These are phyloP conservation scores for Penicillium griseofulvum DNA, from an alignment of 2,329 filamentous ascomycete species.

Conservation along the genomic window DNA sequence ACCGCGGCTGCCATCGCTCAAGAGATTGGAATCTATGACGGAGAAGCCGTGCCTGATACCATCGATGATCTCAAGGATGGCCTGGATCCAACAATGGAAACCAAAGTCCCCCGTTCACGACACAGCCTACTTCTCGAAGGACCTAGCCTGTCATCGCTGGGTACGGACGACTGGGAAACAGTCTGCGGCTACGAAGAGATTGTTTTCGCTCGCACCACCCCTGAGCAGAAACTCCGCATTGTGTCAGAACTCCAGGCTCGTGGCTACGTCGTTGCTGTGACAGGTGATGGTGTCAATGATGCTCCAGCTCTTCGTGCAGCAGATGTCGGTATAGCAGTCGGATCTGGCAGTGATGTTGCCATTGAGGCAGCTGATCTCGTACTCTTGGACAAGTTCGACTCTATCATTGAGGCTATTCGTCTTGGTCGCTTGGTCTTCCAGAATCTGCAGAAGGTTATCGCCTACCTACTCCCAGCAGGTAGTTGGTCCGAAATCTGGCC, in stretches of 20 bases:
- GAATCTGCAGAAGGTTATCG: slow-evolving; percentile 40
- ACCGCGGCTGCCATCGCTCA: slow-evolving; percentile 43
- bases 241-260: slow-evolving; percentile 41
- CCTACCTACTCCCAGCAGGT: slow-evolving; percentile 52
- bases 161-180: slow-evolving; percentile 65
- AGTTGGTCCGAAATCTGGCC: slow-evolving; percentile 59
- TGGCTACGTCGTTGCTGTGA: slow-evolving; percentile 43
- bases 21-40: slow-evolving; percentile 44
- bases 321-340: slow-evolving; percentile 36
- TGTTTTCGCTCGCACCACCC: slow-evolving; percentile 45
- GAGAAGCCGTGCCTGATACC: slow-evolving; percentile 52
- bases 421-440: slow-evolving; percentile 37
- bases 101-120: slow-evolving; percentile 27
- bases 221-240: slow-evolving; percentile 46
- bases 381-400: slow-evolving; percentile 36
- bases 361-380: slow-evolving; percentile 43
- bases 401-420: slow-evolving; percentile 34
- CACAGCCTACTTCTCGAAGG: slow-evolving; percentile 64
- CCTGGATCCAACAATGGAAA: slow-evolving; percentile 12
- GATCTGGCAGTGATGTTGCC: slow-evolving; percentile 41
- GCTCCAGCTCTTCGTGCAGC: slow-evolving; percentile 35
- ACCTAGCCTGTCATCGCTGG: slow-evolving; percentile 63
- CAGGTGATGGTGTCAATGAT: slow-evolving; percentile 39
- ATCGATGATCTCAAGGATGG: slow-evolving; percentile 52
- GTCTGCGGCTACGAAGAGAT: slow-evolving; percentile 57